Evolutionary conservation across 257 asterid genomes (phyloP), one percentile per base, ranked within the genome.

Genomic region (Przewalskia tangutica): DNA sequence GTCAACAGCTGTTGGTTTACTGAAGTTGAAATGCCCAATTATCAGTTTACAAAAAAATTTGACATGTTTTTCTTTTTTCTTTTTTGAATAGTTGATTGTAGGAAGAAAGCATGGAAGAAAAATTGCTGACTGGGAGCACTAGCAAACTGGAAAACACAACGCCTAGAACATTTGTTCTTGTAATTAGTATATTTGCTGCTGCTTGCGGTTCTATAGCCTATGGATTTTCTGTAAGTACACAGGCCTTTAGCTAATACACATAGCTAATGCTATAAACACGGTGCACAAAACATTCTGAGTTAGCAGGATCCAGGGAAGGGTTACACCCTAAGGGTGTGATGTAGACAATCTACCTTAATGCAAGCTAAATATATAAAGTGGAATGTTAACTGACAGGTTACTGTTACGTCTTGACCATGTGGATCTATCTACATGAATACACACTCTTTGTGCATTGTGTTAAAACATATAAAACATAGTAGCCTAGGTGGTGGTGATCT

Each of bases 191-290:
- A 71, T 42, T 79, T 50, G 71, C 81, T 20, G 86, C 77, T 53
- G 40, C 82, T 55, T 63, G 83, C n/a, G 81, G 77, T 56, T 83
- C 81, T 48, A 67, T 79, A 55, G 17, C 81, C 63, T 83, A 40
- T 83, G 86, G 86, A 7, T 83, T 81, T 62, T 75, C 83, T 68
- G 83, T 79, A 68, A 83, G 86, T 83, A 62, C 17, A 6, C 10
- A 50, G 5, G 5, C 14, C 55, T 46, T 51, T 51, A 51, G 17
- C 17, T 48, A 12, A 12, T 53, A 27, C 32, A 27, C 32, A 12
- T 53, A 53, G n/a, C n/a, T 54, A 54, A 54, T 56, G n/a, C 27
- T 55, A 23, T 55, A 55, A 55, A 16, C 62, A 55, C 36, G 32
- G 32, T 27, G 32, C 32, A 27, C 32, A 27, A 27, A 27, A 2